Evolutionary conservation across 2,329 filamentous ascomycete genomes (phyloP).

Genomic region (Byssochlamys sp.): DNA sequence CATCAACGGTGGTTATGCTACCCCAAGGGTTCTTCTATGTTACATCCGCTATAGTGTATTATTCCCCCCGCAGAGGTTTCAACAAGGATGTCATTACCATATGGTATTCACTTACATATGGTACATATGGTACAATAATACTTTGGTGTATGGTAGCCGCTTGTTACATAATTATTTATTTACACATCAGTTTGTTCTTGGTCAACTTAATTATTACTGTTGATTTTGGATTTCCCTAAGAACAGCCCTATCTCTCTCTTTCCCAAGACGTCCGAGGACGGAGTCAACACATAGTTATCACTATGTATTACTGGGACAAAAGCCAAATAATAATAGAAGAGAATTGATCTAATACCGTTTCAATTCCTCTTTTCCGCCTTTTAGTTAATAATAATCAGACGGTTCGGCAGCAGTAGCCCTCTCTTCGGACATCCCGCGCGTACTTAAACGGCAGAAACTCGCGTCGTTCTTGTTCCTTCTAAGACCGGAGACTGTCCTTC

Average conservation of each 20-base stretch:
- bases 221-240: too few relatives aligned
- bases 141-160: too few relatives aligned
- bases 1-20: background rate
- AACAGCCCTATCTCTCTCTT: background rate
- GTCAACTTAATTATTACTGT: too few relatives aligned
- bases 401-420: constrained; percentile 11
- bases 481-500: constrained; percentile 7
- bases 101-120: background rate
- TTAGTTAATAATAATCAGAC: constrained; percentile 4
- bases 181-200: too few relatives aligned
- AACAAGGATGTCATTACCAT: background rate
- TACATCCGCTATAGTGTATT: background rate
- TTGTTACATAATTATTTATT: too few relatives aligned
- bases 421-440: constrained; percentile 10
- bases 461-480: constrained; percentile 3
- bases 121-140: too few relatives aligned
- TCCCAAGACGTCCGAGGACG: background rate
- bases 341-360: too few relatives aligned
- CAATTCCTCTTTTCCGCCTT: too few relatives aligned
- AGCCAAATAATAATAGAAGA: too few relatives aligned
- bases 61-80: background rate
- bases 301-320: too few relatives aligned
- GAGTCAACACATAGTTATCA: too few relatives aligned
- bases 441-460: constrained; percentile 9
- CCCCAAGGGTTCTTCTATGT: background rate